Base-by-base conservation (phyloP, 2,329 filamentous ascomycete genomes). In the Cladosporium sp. region DNA sequence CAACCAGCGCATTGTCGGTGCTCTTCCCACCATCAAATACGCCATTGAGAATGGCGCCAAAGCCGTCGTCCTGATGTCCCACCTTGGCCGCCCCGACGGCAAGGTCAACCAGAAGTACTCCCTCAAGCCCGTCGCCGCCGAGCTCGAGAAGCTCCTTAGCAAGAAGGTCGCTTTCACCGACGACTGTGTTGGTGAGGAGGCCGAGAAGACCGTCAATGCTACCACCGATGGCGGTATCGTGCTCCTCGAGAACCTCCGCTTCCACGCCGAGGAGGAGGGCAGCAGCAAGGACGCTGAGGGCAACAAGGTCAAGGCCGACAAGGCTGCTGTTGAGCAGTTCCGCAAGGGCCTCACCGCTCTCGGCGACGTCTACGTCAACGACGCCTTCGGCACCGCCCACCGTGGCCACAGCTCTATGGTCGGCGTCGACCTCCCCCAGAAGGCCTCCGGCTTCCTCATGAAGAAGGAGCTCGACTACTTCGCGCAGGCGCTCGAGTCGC, bases 391-490 rank as follows among this genome's bases (percentile, higher is more conserved):
- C 72, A 98, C 93, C 55, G 93, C 93, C 54, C 93, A 98, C 79
- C 89, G 93, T 71, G 93, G 88, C 42, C 93, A 98, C 83, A 96
- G 90, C 72, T 97, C 92, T 72, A 98, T 98, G 93, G 93, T 98
- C 64, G 93, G 93, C 66, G 81, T 96, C 57, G 84, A 96, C 60
- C 85, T 98, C 42, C 91, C 92, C 61, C 89, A 97, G 72, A 96
- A 95, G 79, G 93, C 93, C 8, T 88, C 92, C 51, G 93, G 93
- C 56, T 98, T 96, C 84, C 84, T 98, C 66, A 90, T 98, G 80
- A 98, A 98, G 86, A 98, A 97, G 80, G 93, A 98, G 76, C 86
- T 98, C 57, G 93, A 98, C 69, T 98, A 98, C 84, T 98, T 98
- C 69, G 93, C 93, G 58, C 83, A 96, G 78, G 93, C 90, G 33